A percentile compares a stretch with the other conserved stretches of the same genome.
These are phyloP conservation scores for Whalleya microplaca DNA, from an alignment of 2,329 filamentous ascomycete genomes.

Conservation along the genomic window DNA sequence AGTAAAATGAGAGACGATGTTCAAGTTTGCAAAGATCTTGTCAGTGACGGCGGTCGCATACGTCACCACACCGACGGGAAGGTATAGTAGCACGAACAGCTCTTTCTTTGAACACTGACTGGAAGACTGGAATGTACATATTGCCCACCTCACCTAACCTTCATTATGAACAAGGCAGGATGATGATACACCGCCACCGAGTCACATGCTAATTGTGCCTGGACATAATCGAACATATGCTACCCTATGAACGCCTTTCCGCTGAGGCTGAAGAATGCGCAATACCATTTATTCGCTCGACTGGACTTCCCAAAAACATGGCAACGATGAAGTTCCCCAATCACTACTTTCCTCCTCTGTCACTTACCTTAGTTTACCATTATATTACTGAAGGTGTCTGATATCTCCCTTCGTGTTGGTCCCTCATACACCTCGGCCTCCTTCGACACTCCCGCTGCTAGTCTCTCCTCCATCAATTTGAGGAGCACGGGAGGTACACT, in stretches of 20 bases:
- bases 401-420: constrained; percentile 55
- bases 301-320: constrained; percentile 12
- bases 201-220: constrained; percentile 11
- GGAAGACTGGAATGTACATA: not conserved
- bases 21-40: not conserved
- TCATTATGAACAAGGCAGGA: not conserved
- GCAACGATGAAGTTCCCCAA: constrained; percentile 6
- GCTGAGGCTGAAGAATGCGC: constrained; percentile 24
- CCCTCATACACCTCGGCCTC: constrained; percentile 43
- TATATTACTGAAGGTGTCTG: constrained; percentile 59
- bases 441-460: constrained; percentile 60
- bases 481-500: constrained; percentile 78
- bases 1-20: not conserved
- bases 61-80: not conserved
- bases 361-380: constrained; percentile 49
- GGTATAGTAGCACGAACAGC: not conserved
- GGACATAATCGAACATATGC: constrained; percentile 19
- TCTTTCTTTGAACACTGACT: not conserved
- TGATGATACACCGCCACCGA: not conserved
- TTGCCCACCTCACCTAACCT: not conserved
- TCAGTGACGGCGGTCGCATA: not conserved
- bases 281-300: constrained; percentile 19
- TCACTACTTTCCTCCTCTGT: constrained; percentile 19
- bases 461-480: constrained; percentile 84
- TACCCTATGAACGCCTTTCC: constrained; percentile 27